A percentile compares a stretch with the other conserved stretches of the same genome.
Conservation (phyloP, 306 rosid genomes). For the Gillenia trifoliata region DNA sequence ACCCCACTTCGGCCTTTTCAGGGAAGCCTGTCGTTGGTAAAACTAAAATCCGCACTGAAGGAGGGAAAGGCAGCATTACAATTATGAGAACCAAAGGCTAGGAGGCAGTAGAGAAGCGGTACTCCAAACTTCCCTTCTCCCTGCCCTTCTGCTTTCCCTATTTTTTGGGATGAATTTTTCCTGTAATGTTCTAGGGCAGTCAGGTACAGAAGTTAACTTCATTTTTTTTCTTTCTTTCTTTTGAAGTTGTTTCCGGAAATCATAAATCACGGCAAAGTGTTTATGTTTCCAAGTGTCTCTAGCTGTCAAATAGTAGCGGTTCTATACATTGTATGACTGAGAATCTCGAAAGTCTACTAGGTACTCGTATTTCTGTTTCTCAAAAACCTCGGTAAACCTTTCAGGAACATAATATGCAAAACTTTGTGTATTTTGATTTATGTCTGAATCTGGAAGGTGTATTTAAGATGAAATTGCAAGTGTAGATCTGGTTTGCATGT, state of each 20-base stretch:
- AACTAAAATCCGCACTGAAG: conserved; percentile 80
- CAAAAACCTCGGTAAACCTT: conserved; percentile 14
- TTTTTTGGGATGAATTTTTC: conserved; percentile 26
- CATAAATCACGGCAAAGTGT: conserved; percentile 18
- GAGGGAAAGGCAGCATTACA: conserved; percentile 98
- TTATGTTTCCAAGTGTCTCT: conserved; percentile 29
- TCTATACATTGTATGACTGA: conserved; percentile 17
- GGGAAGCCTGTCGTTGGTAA: conserved; percentile 96
- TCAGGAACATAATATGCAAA: conserved; percentile 9
- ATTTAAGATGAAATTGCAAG: background rate
- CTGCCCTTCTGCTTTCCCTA: conserved; percentile 19
- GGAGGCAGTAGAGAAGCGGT: conserved; percentile 19
- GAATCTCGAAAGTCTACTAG: conserved; percentile 21
- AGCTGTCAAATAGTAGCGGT: conserved; percentile 25
- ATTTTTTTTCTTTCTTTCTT: conserved; percentile 5
- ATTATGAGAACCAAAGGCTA: conserved; percentile 95
- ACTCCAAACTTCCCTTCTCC: conserved; percentile 10
- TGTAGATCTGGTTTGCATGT: background rate
- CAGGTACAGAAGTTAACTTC: conserved; percentile 29
- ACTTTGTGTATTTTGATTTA: conserved; percentile 6
- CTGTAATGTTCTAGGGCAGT: conserved; percentile 30
- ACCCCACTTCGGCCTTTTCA: conserved; percentile 85
- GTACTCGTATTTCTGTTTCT: conserved; percentile 9
- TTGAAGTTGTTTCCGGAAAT: conserved; percentile 20
- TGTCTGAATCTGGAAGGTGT: conserved; percentile 3